These are phyloP conservation scores for Entomortierella parvispora DNA, from an alignment of 192 early-diverging fungal genomes.

Conservation along the genomic window DNA sequence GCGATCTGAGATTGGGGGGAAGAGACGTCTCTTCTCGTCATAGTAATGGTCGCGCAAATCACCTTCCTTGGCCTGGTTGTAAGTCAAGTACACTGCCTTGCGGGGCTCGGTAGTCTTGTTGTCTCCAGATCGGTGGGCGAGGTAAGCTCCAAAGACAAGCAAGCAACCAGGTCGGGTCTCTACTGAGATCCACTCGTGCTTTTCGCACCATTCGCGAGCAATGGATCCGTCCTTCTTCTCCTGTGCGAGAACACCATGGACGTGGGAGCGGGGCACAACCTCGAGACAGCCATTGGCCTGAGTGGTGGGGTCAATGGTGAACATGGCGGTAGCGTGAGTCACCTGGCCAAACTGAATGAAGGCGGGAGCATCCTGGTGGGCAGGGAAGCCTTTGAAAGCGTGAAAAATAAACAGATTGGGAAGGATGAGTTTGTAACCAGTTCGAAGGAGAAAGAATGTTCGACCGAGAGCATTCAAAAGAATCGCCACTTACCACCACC, in stretches of 20 bases:
- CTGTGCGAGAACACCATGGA: slow-evolving; percentile 57
- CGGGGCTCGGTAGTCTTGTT: slow-evolving; percentile 61
- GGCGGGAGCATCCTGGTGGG: slow-evolving; percentile 71
- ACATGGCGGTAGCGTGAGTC: slow-evolving; percentile 65
- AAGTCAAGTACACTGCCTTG: slow-evolving; percentile 69
- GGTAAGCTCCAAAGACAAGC: slow-evolving; percentile 70
- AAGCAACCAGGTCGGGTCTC: slow-evolving; percentile 67
- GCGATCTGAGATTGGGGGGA: slow-evolving; percentile 68
- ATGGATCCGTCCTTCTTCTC: slow-evolving; percentile 56
- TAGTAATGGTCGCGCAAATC: slow-evolving; percentile 69
- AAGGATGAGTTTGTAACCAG: no score
- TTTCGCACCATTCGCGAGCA: slow-evolving; percentile 57
- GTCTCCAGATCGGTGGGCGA: slow-evolving; percentile 65
- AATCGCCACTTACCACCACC: slow-evolving; percentile 51
- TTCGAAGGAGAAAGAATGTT: no score
- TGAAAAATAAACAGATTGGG: no score
- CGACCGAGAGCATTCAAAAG: background rate
- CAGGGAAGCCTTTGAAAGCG: slow-evolving; percentile 52
- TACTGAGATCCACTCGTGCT: slow-evolving; percentile 64
- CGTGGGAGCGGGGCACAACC: slow-evolving; percentile 66
- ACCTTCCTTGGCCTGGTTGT: slow-evolving; percentile 65
- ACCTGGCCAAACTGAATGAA: slow-evolving; percentile 67
- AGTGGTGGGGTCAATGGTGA: slow-evolving; percentile 66
- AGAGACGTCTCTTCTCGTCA: slow-evolving; percentile 63
- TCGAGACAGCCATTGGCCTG: slow-evolving; percentile 66